Base-by-base conservation (phyloP, 2,329 filamentous ascomycete species). In the Alternaria sp. region DNA sequence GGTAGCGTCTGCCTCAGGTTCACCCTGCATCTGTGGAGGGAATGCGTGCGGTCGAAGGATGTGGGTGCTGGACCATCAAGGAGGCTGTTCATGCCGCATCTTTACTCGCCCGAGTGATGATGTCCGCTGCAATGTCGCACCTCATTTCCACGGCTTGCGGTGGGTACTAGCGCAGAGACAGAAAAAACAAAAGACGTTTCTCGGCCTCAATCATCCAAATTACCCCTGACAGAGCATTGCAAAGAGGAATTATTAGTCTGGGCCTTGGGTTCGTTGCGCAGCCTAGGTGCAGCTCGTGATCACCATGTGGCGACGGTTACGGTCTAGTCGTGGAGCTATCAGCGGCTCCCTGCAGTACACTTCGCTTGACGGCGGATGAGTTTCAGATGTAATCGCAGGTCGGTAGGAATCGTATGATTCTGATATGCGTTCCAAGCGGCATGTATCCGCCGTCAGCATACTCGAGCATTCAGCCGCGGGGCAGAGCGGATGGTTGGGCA, bases 271-370 rank as follows among this genome's bases (percentile, higher is more conserved):
- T 41, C 28, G 61, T 54, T 62, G 56, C 61, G 61, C 67, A 55
- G 58, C 45, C 43, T 45, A 60, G 57, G 60, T 45, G 47, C 43
- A 59, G 59, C 55, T 25, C 25, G 37, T 43, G 23, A 51, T 30
- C 28, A 54, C n/a, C 20, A 21, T 28, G 43, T 30, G 49, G 30
- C 49, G 47, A 25, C 37, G 41, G 26, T 54, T 60, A 50, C 37
- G 43, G 23, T 30, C 30, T 59, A 60, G 60, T 41, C 30, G 49
- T 21, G 25, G 56, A 49, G 30, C 56, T 37, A 63, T 63, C 49
- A 58, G 61, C 61, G 61, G 61, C 61, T 56, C 61, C 61, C 61
- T 63, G 61, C 61, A 63, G 61, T n/a, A 46, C 45, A 46, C 53
- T 43, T 60, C 51, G 61, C 57, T 60, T 61, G 57, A 60, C 45